Evolutionary conservation across 768 basidiomycete genomes (phyloP).

Genomic region (Amanita molliuscula): DNA sequence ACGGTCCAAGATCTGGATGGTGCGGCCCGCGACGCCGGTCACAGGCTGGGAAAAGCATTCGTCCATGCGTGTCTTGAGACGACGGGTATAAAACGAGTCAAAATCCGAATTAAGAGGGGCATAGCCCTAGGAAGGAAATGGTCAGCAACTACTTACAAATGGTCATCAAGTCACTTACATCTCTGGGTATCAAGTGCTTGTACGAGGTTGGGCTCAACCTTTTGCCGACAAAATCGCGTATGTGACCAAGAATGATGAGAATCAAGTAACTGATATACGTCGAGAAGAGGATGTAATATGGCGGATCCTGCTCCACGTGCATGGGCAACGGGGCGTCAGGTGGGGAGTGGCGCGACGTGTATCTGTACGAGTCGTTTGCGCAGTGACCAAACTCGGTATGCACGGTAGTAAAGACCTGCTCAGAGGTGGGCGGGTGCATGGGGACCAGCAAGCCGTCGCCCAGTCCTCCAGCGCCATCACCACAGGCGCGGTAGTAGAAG

Average conservation of each 20-base stretch:
- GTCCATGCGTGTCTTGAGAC: conserved; percentile 88
- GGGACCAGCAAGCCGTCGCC: conserved; percentile 52
- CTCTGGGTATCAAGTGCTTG: conserved; percentile 70
- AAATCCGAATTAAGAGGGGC: conserved; percentile 97
- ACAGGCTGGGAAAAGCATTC: conserved; percentile 91
- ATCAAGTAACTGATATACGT: conserved; percentile 93
- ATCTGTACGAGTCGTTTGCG: conserved; percentile 64
- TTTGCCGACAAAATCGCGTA: conserved; percentile 94
- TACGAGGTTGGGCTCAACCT: conserved; percentile 59
- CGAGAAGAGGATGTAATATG: conserved; percentile 84
- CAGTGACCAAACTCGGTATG: conserved; percentile 94
- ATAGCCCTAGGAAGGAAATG: conserved; percentile 57
- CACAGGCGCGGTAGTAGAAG: conserved; percentile 3
- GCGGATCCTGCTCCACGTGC: conserved; percentile 73
- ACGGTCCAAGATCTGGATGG: conserved; percentile 79
- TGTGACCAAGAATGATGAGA: conserved; percentile 84
- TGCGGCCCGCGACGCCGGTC: conserved; percentile 93
- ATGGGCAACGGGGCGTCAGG: conserved; percentile 36
- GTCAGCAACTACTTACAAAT: neutral
- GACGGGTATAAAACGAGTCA: conserved; percentile 97
- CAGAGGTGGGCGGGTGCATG: conserved; percentile 63
- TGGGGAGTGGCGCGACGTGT: conserved; percentile 47
- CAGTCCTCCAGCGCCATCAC: neutral
- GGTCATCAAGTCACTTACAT: conserved; percentile 53
- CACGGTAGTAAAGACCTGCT: conserved; percentile 66